phyloP scores from a whole-genome alignment of 1,284 basidiomycete species.

The Malassezia cuniculi region DNA sequence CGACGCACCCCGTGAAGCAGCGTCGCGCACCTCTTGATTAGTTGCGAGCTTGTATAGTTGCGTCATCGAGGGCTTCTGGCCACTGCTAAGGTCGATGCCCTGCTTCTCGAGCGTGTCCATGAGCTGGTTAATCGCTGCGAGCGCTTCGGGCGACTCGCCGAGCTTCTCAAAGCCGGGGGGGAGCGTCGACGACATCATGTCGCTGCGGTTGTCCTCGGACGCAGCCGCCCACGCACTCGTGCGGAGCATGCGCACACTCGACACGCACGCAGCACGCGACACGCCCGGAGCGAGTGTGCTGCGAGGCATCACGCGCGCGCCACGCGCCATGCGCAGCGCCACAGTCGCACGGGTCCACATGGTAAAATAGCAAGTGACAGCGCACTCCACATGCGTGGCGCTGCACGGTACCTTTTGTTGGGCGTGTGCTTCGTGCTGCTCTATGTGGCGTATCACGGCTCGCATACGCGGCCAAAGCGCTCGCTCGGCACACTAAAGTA shows the following conservation, averaged over 20 bases:
- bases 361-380: too few species aligned
- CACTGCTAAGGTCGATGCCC: constrained; percentile 26
- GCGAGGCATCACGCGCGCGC: too few species aligned
- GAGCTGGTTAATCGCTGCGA: constrained; percentile 24
- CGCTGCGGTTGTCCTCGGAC: constrained; percentile 8
- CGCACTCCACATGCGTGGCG: too few species aligned
- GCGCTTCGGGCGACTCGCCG: constrained; percentile 21
- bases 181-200: constrained; percentile 10
- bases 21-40: constrained; percentile 24
- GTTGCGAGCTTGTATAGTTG: constrained; percentile 26
- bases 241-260: neutral
- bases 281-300: neutral
- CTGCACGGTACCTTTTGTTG: too few species aligned
- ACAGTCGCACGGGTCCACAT: too few species aligned
- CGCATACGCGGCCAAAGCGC: too few species aligned
- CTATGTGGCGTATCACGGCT: too few species aligned
- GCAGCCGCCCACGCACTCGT: neutral
- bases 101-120: constrained; percentile 27
- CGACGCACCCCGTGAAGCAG: constrained; percentile 25
- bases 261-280: neutral
- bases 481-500: too few species aligned
- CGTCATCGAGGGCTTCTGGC: constrained; percentile 26
- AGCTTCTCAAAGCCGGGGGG: constrained; percentile 36
- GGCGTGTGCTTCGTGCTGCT: too few species aligned
- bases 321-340: too few species aligned